These are phyloP conservation scores for Cytospora schulzeri DNA, from an alignment of 2,329 filamentous ascomycete genomes.

Conservation along the genomic window DNA sequence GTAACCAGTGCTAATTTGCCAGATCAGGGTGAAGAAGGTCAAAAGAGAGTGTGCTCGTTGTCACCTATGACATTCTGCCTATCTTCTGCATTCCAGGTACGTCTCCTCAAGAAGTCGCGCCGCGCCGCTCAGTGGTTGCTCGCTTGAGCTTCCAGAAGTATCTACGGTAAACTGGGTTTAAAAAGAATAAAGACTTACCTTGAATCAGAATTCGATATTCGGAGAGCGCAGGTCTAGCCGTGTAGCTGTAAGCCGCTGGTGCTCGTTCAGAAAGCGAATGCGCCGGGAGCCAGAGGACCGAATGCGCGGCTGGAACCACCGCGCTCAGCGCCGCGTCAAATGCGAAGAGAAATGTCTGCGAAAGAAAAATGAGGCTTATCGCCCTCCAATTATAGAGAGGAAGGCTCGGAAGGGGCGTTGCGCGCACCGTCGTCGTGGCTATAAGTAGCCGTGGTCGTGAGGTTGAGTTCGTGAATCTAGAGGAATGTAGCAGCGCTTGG, in stretches of 20 bases:
- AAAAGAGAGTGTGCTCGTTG: background rate
- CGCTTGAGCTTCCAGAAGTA: background rate
- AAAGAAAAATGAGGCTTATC: background rate
- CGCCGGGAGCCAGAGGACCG: background rate
- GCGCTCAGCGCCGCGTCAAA: background rate
- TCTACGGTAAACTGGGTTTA: too few species aligned
- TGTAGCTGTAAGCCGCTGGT: background rate
- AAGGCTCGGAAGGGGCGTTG: conserved; percentile 8
- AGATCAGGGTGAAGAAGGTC: background rate
- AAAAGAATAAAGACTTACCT: background rate
- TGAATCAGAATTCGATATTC: background rate
- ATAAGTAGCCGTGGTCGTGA: conserved; percentile 20
- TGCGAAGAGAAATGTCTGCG: background rate
- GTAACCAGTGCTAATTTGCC: background rate
- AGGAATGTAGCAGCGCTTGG: background rate
- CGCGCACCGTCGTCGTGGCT: conserved; percentile 9
- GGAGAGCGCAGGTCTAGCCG: background rate
- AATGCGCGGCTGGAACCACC: background rate
- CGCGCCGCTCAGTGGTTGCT: background rate
- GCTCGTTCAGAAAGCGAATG: background rate
- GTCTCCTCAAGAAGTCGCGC: background rate
- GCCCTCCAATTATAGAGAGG: background rate
- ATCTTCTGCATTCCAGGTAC: background rate
- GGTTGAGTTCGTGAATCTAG: conserved; percentile 14
- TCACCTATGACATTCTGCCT: background rate